Base-by-base conservation (phyloP, 768 basidiomycete genomes). In the Fomitopsis pulvina region DNA sequence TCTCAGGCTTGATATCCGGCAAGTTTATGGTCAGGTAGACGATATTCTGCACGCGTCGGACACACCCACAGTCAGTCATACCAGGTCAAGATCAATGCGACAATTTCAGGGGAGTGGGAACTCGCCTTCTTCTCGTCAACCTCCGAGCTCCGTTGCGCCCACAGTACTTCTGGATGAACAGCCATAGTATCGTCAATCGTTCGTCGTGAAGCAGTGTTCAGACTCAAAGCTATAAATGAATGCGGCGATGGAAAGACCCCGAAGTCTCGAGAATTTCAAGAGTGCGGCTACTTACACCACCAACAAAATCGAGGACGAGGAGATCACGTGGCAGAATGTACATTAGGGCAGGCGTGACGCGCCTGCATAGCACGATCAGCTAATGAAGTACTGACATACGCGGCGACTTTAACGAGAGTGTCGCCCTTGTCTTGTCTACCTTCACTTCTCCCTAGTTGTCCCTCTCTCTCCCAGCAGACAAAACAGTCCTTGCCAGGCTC, bases 91-190 rank as follows among this genome's bases (percentile, higher is more conserved):
- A 30, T 18, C 42, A 30, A 6, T 28, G 45, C n/a, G 4, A 22
- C 27, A 18, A 20, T 6, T 37, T 8, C 7, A 14, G 14, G 29
- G 29, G 29, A 45, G 16, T 34, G 41, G 34, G n/a, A 38, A 50
- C 65, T 37, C 41, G 89, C 93, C 75, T 93, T 93, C 41, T 74
- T 75, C 27, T 80, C 73, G 12, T 72, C 77, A 10, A 72, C 60
- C 14, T 67, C 76, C 34, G 81, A 87, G 74, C 85, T 90, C 59
- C 95, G 82, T 70, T 98, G 94, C 41, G 95, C 94, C 92, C 94
- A 98, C 2, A 93, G 77, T 29, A 95, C 74, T 70, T 96, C 92
- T 30, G 94, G 94, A 67, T 92, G 90, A 16, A 52, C 59, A 26
- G 72, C 22, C 76, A 76, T 77, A 41, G 48, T 57, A 56, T 48